These are phyloP conservation scores for Salix udensis DNA, from an alignment of 345 rosid genomes.

Conservation along the genomic window DNA sequence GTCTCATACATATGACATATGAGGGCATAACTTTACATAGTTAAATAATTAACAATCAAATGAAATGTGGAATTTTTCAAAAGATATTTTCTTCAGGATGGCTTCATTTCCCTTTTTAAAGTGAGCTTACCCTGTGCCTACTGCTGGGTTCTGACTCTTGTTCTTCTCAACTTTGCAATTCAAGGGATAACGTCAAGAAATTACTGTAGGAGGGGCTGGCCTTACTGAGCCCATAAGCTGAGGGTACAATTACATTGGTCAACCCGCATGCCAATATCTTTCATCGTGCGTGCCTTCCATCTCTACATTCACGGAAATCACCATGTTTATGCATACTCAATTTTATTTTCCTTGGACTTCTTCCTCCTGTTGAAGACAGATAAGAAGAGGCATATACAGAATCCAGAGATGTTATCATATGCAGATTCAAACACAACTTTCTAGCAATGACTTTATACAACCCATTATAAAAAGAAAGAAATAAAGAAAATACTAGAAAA, in stretches of 20 bases:
- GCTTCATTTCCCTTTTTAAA: background rate
- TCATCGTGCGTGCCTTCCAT: conserved; percentile 12
- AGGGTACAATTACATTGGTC: background rate
- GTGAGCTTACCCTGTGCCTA: background rate
- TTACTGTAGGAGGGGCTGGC: background rate
- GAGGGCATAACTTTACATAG: background rate
- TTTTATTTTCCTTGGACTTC: background rate
- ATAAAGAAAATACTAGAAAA: background rate
- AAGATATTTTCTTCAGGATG: background rate
- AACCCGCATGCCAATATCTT: background rate
- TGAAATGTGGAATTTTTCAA: conserved; percentile 1
- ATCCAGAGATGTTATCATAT: background rate
- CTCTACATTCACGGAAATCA: background rate
- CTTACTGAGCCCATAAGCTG: background rate
- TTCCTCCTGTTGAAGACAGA: background rate
- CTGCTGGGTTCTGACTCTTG: background rate
- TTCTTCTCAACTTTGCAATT: background rate
- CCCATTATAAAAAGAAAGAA: conserved; percentile 7
- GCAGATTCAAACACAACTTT: background rate
- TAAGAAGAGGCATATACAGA: background rate
- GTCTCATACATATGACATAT: background rate
- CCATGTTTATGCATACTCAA: background rate
- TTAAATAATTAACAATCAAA: background rate
- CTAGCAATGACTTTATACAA: background rate
- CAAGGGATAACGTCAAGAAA: too few species aligned